Percentiles rank a stretch among this genome's conserved stretches.
Conservation (phyloP, 2,329 filamentous ascomycete genomes). For the Fusarium oligoseptatum region DNA sequence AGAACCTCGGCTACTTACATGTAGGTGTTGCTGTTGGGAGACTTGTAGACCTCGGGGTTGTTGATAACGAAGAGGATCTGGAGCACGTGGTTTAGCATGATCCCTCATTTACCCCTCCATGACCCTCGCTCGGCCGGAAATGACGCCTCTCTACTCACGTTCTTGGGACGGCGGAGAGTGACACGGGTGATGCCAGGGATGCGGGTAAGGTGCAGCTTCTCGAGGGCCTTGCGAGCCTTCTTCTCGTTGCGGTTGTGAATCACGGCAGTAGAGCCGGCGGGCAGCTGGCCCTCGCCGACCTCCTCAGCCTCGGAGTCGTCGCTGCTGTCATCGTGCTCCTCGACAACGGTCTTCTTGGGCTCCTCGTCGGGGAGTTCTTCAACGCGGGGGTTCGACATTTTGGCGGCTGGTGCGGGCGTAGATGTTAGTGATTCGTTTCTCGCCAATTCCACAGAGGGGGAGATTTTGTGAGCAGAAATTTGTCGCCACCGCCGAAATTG, state of each 20-base stretch:
- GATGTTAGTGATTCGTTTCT: slow-evolving; percentile 44
- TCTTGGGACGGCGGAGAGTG: slow-evolving; percentile 97
- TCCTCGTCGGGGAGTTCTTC: slow-evolving; percentile 97
- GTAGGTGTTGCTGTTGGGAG: slow-evolving; percentile 98
- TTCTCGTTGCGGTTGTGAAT: slow-evolving; percentile 99
- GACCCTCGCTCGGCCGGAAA: not conserved
- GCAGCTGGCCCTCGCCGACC: slow-evolving; percentile 80
- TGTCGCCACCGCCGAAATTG: slow-evolving; percentile 32
- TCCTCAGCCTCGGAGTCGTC: slow-evolving; percentile 86
- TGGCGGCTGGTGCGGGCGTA: slow-evolving; percentile 58
- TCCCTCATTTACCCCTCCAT: slow-evolving; percentile 26
- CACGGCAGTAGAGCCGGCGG: slow-evolving; percentile 82
- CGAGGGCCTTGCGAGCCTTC: slow-evolving; percentile 99
- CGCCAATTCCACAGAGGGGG: slow-evolving; percentile 35
- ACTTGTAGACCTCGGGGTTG: slow-evolving; percentile 99
- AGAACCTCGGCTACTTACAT: slow-evolving; percentile 77
- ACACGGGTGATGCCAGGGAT: slow-evolving; percentile 98
- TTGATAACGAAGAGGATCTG: slow-evolving; percentile 99
- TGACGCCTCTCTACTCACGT: slow-evolving; percentile 76
- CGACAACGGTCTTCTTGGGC: slow-evolving; percentile 83
- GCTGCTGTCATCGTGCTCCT: slow-evolving; percentile 77
- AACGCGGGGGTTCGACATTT: slow-evolving; percentile 97
- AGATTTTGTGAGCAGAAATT: slow-evolving; percentile 36
- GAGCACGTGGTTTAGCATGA: slow-evolving; percentile 42
- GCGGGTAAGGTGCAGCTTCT: slow-evolving; percentile 97